Base-by-base conservation (phyloP, 805 yeast genomes). In the Candida maesae region DNA sequence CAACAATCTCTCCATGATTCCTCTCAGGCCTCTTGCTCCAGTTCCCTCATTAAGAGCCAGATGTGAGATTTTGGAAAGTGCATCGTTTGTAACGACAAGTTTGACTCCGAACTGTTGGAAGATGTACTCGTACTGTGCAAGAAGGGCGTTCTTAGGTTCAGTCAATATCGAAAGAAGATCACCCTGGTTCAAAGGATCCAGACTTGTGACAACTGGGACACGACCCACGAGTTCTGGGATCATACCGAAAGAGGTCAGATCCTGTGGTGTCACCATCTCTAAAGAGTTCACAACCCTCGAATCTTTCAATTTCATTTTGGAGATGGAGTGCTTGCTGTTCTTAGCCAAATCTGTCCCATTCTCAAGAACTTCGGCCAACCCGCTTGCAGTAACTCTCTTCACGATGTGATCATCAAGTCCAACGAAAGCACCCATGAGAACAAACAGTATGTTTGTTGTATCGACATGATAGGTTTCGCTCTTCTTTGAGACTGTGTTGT, bases 191-290 rank as follows among this genome's bases (percentile, higher is more conserved):
- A 78, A 56, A 5, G 77, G 70, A 33, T 68, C 66, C 33, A 78
- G 52, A 1, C 77, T 70, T 0, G 81, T 68, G 3, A 77, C 63
- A 2, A 75, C 63, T 2, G 84, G 83, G 10, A 78, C 74, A 46
- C 84, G 63, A 5, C 84, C 84, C 17, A 78, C 64, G 4, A 78
- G 56, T 51, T 78, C 84, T 1, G 84, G 83, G 24, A 78, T 77
- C 55, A 78, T 47, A 1, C 84, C 84, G 55, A 58, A 78, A 24
- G 68, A 50, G 1, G 70, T 68, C 24, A 78, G 52, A 49, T 78
- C 83, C 30, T 68, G 67, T 3, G 81, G 74, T 1, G 74, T 65
- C 0, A 72, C 70, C 12, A 70, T 46, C 19, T 70, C 72, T 23
- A 78, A 54, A 0, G 78, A 73, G 2, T 73, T 59, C 0, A 65